Conservation (phyloP, 1,284 basidiomycete species). For the Mycosarcoma maydis region DNA sequence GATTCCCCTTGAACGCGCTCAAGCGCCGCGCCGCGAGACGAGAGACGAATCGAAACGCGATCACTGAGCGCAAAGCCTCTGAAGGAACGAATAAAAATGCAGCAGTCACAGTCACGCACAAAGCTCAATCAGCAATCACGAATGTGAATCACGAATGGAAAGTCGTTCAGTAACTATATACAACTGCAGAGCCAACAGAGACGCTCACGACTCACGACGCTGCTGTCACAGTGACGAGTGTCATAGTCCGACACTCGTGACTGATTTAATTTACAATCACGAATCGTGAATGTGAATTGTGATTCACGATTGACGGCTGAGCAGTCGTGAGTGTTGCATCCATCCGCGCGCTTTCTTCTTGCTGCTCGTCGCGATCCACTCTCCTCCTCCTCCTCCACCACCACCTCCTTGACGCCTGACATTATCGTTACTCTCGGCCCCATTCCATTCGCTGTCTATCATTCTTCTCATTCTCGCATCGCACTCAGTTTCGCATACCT, state of each 20-base stretch:
- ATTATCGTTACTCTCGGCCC: neutral
- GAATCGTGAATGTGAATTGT: no score
- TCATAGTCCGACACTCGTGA: no score
- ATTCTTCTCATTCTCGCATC: constrained; percentile 8
- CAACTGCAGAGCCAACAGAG: no score
- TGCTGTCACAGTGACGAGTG: no score
- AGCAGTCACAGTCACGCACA: no score
- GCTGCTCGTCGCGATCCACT: constrained; percentile 3
- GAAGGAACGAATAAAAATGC: no score
- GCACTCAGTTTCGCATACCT: no score
- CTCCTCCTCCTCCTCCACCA: neutral
- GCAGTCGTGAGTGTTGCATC: constrained; percentile 7
- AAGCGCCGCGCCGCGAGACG: neutral
- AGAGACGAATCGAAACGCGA: constrained; percentile 3
- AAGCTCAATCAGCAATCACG: no score
- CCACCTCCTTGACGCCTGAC: neutral
- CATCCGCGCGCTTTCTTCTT: constrained; percentile 6
- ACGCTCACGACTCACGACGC: no score
- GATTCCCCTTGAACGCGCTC: constrained; percentile 6
- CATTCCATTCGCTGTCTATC: constrained; percentile 2
- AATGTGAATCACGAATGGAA: no score
- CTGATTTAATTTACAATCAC: no score
- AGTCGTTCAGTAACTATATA: no score
- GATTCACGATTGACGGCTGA: neutral
- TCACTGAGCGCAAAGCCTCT: neutral